Evolutionary conservation across 2,329 filamentous ascomycete species (phyloP).

Genomic region (Penicillium sp.): DNA sequence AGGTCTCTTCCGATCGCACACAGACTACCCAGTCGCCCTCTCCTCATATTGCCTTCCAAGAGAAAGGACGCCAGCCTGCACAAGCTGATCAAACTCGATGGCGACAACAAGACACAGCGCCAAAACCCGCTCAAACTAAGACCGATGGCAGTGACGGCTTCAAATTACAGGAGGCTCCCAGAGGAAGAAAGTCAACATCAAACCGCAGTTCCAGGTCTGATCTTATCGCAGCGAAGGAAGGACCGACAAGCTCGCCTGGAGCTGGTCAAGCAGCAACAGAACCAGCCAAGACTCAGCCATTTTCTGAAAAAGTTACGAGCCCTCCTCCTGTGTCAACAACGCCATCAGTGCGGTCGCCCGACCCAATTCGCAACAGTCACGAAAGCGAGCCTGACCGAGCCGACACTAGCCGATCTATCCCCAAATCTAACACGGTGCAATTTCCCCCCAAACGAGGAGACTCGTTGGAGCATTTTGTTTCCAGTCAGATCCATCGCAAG

Average conservation of each 20-base stretch:
- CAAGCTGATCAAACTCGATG: constrained; percentile 21
- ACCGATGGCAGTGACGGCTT: constrained; percentile 55
- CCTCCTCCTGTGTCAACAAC: constrained; percentile 24
- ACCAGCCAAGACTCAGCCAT: constrained; percentile 30
- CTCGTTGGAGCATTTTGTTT: constrained; percentile 50
- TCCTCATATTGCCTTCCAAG: constrained; percentile 89
- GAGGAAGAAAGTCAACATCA: constrained; percentile 53
- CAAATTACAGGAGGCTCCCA: constrained; percentile 77
- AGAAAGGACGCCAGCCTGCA: constrained; percentile 65
- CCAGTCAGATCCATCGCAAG: constrained; percentile 60
- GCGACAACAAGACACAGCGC: constrained; percentile 23
- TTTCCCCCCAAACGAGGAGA: constrained; percentile 55
- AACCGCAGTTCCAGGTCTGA: constrained; percentile 11
- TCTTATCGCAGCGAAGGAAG: constrained; percentile 28
- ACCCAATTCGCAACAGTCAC: constrained; percentile 49
- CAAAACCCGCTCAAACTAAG: constrained; percentile 12
- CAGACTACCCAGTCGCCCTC: constrained; percentile 52
- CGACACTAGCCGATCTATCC: constrained; percentile 33
- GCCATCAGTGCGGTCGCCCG: constrained; percentile 49
- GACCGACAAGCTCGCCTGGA: constrained; percentile 31
- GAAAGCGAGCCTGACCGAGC: constrained; percentile 51
- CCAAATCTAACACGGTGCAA: constrained; percentile 26
- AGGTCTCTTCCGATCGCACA: constrained; percentile 19
- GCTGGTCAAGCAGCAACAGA: constrained; percentile 13
- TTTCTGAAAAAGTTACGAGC: constrained; percentile 12